Base-by-base conservation (phyloP, 495 filamentous ascomycete species). In the Penicillium mononematosum region DNA sequence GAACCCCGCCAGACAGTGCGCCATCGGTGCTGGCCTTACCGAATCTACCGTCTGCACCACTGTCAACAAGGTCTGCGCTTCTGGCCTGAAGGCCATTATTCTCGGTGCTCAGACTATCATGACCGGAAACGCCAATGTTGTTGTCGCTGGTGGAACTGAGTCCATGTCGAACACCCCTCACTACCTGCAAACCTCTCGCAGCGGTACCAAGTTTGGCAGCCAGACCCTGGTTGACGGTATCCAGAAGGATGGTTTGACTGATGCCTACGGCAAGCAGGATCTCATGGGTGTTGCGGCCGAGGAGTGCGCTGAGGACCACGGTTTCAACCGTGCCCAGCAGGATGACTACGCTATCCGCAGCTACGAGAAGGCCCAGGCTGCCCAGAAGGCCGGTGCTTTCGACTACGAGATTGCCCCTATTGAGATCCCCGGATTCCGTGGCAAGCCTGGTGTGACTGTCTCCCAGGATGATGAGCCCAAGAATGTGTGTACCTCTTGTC, bases 161-260 rank as follows among this genome's bases (percentile, higher is more conserved):
- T 94, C 90, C 75, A 98, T 98, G 94, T 92, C 90, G 59, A 98
- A 97, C 78, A 81, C 85, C 47, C 95, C 95, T n/a, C 92, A 98
- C 77, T 98, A 98, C 78, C 85, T 96, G 44, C 90, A 91, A 44
- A 87, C 78, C 65, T 78, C 92, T 25, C 89, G 94, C 62, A 84
- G 74, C 48, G 94, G 94, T 47, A 83, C 85, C 69, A 96, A 96
- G 77, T 98, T 90, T 75, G 94, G 94, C 64, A 81, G 96, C 76
- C 86, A 89, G 69, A 83, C 75, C 32, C 77, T 98, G 55, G 81
- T 98, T 14, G 94, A 98, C 69, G 94, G 91, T 50, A 84, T 98
- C 58, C 82, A 95, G 61, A 88, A 89, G 75, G 94, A 98, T 68
- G 94, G 94, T 50, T 80, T 98, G 56, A 92, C 85, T 4, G 94